Evolutionary conservation across 306 rosid species (phyloP).

Genomic region (Trichosanthes cucumerina): DNA sequence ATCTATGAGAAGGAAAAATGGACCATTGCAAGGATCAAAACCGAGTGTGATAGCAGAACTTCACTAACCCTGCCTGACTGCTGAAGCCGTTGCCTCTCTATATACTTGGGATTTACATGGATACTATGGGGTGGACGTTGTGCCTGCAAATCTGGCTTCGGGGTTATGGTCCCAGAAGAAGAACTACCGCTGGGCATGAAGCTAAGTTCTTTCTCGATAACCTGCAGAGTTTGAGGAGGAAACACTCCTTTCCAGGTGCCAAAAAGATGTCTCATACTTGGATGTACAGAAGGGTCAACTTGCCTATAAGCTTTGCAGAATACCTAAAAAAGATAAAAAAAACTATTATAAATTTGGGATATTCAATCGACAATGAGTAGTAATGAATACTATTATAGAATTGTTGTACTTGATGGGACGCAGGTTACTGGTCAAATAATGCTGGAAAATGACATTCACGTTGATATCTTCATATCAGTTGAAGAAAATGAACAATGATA

Average conservation of each 20-base stretch:
- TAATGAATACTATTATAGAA: constrained; percentile 2
- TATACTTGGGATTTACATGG: constrained; percentile 89
- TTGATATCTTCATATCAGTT: neutral
- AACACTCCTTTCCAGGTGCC: constrained; percentile 96
- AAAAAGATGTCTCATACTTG: constrained; percentile 86
- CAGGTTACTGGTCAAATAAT: constrained; percentile 15
- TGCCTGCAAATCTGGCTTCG: constrained; percentile 64
- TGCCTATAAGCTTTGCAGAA: constrained; percentile 82
- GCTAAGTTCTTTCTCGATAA: constrained; percentile 75
- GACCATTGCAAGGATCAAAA: neutral
- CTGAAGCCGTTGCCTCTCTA: constrained; percentile 85
- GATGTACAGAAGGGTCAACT: constrained; percentile 60
- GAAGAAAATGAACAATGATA: neutral
- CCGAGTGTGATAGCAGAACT: neutral
- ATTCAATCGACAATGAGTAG: neutral
- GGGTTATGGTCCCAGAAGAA: constrained; percentile 32
- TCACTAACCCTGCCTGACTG: constrained; percentile 63
- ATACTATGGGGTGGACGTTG: constrained; percentile 70
- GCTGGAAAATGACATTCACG: constrained; percentile 9
- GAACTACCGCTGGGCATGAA: constrained; percentile 46
- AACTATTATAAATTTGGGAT: neutral
- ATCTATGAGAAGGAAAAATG: neutral
- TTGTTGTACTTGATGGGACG: constrained; percentile 7
- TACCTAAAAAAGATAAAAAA: constrained; percentile 40
- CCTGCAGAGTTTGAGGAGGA: constrained; percentile 67